A percentile compares a stretch with the other conserved stretches of the same genome.
phyloP scores from a whole-genome alignment of 2,329 filamentous ascomycete genomes.

The Pyricularia pennisetigena region DNA sequence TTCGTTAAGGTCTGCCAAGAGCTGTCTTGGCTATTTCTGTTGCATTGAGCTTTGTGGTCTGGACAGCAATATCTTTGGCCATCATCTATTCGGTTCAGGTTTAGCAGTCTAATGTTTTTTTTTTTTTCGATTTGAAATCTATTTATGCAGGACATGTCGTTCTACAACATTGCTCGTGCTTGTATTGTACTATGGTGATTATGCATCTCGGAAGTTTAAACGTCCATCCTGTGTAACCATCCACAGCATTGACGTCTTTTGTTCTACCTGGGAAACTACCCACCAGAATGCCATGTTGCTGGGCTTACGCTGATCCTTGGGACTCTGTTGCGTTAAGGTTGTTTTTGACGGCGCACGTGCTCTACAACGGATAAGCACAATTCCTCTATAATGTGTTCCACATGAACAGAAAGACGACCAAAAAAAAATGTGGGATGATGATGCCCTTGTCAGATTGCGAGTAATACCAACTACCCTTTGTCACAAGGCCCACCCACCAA shows the following conservation, averaged over 20 bases:
- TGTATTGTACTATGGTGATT: not conserved
- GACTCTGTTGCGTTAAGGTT: not conserved
- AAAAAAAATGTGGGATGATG: not conserved
- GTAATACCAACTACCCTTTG: too few relatives aligned
- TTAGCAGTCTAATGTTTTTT: constrained; percentile 5
- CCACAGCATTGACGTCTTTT: not conserved
- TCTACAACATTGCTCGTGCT: not conserved
- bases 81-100: not conserved
- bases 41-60: not conserved
- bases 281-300: not conserved
- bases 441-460: not conserved
- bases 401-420: not conserved
- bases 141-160: not conserved
- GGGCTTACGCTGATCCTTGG: not conserved
- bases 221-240: not conserved
- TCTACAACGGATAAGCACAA: not conserved
- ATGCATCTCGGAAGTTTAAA: not conserved
- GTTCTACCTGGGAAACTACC: not conserved
- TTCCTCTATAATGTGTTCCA: not conserved
- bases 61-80: not conserved
- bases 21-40: not conserved
- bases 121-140: not conserved
- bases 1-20: not conserved
- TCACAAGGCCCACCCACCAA: not conserved
- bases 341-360: not conserved